Evolutionary conservation across 108 stramenopile species (phyloP).

Genomic region (Mediolabrus comicus): DNA sequence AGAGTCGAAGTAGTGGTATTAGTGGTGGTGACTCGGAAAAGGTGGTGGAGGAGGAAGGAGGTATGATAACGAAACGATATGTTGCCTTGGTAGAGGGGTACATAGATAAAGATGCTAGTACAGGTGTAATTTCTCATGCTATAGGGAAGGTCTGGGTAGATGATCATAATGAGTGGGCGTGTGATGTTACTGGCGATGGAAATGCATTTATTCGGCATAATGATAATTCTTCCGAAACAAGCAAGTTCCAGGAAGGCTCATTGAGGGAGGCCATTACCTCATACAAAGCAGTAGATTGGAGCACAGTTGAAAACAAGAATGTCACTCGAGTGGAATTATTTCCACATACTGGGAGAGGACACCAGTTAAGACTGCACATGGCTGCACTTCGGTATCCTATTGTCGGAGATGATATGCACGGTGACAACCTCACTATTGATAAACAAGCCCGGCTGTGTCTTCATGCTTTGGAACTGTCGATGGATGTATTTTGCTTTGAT

Average conservation of each 20-base stretch:
- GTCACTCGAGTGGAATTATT: slow-evolving; percentile 36
- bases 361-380: slow-evolving; percentile 74
- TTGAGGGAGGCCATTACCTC: slow-evolving; percentile 47
- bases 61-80: slow-evolving; percentile 49
- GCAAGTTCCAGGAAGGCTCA: slow-evolving; percentile 27
- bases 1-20: slow-evolving; percentile 8
- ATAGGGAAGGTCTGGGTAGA: slow-evolving; percentile 51
- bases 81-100: slow-evolving; percentile 58
- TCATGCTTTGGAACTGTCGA: slow-evolving; percentile 20
- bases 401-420: slow-evolving; percentile 50
- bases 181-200: slow-evolving; percentile 30
- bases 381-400: slow-evolving; percentile 58
- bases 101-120: slow-evolving; percentile 18
- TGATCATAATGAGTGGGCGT: slow-evolving; percentile 49
- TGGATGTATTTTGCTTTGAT: neutral
- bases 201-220: slow-evolving; percentile 24
- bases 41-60: slow-evolving; percentile 1
- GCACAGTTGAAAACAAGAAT: neutral
- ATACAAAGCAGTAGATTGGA: slow-evolving; percentile 25
- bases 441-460: neutral
- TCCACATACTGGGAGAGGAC: slow-evolving; percentile 72
- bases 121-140: slow-evolving; percentile 23
- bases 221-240: neutral
- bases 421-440: neutral
- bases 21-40: neutral